These are phyloP conservation scores for Psilocybe tampanensis DNA, from an alignment of 768 basidiomycete species.

Conservation along the genomic window DNA sequence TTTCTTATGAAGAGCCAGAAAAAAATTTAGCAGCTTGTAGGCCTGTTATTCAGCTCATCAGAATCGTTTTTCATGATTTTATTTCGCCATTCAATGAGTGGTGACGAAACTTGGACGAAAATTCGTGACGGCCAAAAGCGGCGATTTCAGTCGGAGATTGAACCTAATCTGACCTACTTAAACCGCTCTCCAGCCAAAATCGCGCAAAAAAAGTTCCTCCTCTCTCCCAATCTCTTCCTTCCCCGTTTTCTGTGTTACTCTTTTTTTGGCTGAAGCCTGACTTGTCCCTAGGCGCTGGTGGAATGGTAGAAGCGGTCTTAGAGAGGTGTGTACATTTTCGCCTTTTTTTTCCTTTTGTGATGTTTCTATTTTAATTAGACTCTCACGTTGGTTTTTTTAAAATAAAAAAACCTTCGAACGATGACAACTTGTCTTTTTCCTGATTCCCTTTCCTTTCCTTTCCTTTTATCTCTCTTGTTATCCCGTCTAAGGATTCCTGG, in stretches of 20 bases:
- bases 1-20: too few relatives aligned
- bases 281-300: neutral
- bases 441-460: too few relatives aligned
- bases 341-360: neutral
- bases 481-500: neutral
- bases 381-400: neutral
- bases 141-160: neutral
- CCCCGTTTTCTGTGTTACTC: neutral
- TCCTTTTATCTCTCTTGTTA: neutral
- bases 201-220: too few relatives aligned
- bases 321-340: neutral
- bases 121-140: neutral
- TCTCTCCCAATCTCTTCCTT: neutral
- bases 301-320: neutral
- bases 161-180: neutral
- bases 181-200: neutral
- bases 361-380: neutral
- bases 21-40: too few relatives aligned
- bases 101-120: too few relatives aligned
- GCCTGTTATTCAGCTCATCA: too few relatives aligned
- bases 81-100: too few relatives aligned
- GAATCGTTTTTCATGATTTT: too few relatives aligned
- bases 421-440: neutral
- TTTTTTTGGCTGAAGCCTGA: neutral
- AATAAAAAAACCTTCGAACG: neutral